Percentiles rank a stretch among this genome's conserved stretches.
Conservation (phyloP, 345 rosid genomes). For the Angophora floribunda region DNA sequence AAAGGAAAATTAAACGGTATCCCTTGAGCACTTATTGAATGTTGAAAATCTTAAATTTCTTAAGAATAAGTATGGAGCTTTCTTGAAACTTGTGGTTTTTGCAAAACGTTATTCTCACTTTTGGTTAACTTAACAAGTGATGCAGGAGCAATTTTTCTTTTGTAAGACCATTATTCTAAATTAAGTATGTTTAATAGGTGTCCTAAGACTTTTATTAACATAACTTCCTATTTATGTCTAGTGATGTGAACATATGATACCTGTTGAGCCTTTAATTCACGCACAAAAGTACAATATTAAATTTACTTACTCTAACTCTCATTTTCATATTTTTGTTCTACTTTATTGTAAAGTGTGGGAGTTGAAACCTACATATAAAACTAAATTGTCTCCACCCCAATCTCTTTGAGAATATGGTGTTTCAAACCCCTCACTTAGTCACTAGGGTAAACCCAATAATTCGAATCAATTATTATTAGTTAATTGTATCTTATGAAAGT, state of each 20-base stretch:
- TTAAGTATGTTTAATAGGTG: not conserved
- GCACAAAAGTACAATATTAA: not conserved
- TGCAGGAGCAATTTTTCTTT: not conserved
- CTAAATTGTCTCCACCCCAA: too few relatives aligned
- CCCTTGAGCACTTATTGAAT: not conserved
- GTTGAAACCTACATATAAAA: too few relatives aligned
- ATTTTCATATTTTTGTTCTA: too few relatives aligned
- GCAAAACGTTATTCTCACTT: not conserved
- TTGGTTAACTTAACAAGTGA: not conserved
- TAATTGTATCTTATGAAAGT: not conserved
- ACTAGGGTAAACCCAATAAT: too few relatives aligned
- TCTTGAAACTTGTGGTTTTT: not conserved
- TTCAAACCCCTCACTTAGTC: too few relatives aligned
- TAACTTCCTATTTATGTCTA: not conserved
- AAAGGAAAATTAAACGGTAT: not conserved
- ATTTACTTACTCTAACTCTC: too few relatives aligned
- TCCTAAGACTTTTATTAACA: not conserved
- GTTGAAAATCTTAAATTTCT: not conserved
- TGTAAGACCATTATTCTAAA: not conserved
- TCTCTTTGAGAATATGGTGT: too few relatives aligned
- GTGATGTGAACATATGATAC: not conserved
- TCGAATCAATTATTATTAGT: not conserved
- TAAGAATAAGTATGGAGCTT: not conserved
- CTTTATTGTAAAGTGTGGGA: too few relatives aligned
- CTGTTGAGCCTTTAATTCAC: not conserved